A percentile compares a stretch with the other conserved stretches of the same genome.
Evolutionary conservation across 305 asterid genomes (phyloP).

Genomic region (Andrographis paniculata): DNA sequence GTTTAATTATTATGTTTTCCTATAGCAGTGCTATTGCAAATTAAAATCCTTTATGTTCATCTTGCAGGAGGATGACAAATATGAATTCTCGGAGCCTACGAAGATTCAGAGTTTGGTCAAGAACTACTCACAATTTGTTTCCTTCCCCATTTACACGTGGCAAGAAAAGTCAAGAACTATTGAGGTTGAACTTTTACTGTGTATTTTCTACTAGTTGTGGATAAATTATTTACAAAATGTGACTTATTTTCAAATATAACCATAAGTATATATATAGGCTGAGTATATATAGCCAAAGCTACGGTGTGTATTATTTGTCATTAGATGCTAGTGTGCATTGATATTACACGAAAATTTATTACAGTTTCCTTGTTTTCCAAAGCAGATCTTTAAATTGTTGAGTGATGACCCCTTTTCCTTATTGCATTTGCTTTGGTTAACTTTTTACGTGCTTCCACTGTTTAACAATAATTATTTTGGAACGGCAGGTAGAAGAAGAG

Average conservation of each 20-base stretch:
- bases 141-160: conserved; percentile 95
- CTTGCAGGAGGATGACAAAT: conserved; percentile 87
- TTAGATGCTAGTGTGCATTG: no score
- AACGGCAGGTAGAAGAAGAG: conserved; percentile 86
- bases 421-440: background rate
- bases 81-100: conserved; percentile 79
- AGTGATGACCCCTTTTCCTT: background rate
- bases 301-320: background rate
- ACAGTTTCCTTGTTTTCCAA: no score
- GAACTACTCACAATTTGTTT: conserved; percentile 91
- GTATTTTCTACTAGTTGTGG: background rate
- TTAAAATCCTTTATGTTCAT: conserved; percentile 8
- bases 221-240: background rate
- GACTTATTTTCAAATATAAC: background rate
- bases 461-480: conserved; percentile 1
- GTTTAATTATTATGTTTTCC: conserved; percentile 9
- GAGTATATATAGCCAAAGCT: background rate
- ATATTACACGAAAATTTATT: no score
- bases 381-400: no score
- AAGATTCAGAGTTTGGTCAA: conserved; percentile 89
- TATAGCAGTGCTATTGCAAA: conserved; percentile 4
- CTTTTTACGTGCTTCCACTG: background rate
- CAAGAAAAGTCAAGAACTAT: conserved; percentile 89
- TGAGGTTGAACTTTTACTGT: conserved; percentile 48
- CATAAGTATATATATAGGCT: background rate